Evolutionary conservation across 2,329 filamentous ascomycete species (phyloP).

Genomic region (Paracoccidioides lutzii): DNA sequence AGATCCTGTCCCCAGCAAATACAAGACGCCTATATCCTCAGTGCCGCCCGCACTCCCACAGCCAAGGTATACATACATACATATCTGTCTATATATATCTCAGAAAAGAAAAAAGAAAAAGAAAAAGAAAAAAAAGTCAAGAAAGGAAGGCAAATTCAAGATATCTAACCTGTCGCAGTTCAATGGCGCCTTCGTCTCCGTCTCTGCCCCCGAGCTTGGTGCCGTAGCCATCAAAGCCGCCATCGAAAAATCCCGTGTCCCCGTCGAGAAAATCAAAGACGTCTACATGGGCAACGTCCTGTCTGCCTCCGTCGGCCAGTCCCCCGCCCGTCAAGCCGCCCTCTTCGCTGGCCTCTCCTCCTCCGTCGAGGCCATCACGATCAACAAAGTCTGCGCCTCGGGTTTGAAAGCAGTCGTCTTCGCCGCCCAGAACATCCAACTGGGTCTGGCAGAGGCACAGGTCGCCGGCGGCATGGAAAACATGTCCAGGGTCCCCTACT

Average conservation of each 20-base stretch:
- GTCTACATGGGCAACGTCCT: conserved; percentile 98
- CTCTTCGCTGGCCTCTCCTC: conserved; percentile 76
- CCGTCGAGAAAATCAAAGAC: conserved; percentile 67
- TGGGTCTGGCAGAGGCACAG: conserved; percentile 77
- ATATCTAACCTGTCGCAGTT: conserved; percentile 46
- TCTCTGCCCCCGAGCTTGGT: conserved; percentile 77
- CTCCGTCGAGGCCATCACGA: conserved; percentile 74
- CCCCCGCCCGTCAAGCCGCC: conserved; percentile 78
- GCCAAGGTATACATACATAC: conserved; percentile 50
- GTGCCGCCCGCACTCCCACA: conserved; percentile 77
- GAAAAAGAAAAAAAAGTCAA: not conserved
- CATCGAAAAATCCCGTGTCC: conserved; percentile 71
- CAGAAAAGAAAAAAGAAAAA: not conserved
- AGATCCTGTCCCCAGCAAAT: conserved; percentile 48
- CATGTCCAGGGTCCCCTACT: conserved; percentile 91
- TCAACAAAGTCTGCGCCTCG: conserved; percentile 97
- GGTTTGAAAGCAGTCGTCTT: conserved; percentile 85
- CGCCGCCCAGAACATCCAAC: conserved; percentile 86
- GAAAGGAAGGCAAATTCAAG: not conserved
- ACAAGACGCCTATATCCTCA: conserved; percentile 86
- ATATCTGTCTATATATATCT: too few relatives aligned
- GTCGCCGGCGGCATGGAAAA: conserved; percentile 96
- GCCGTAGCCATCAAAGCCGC: conserved; percentile 87
- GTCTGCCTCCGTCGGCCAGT: conserved; percentile 70
- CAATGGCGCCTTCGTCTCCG: conserved; percentile 76